These are phyloP conservation scores for Kodamaea ohmeri DNA, from an alignment of 1,139 yeast genomes.

Conservation along the genomic window DNA sequence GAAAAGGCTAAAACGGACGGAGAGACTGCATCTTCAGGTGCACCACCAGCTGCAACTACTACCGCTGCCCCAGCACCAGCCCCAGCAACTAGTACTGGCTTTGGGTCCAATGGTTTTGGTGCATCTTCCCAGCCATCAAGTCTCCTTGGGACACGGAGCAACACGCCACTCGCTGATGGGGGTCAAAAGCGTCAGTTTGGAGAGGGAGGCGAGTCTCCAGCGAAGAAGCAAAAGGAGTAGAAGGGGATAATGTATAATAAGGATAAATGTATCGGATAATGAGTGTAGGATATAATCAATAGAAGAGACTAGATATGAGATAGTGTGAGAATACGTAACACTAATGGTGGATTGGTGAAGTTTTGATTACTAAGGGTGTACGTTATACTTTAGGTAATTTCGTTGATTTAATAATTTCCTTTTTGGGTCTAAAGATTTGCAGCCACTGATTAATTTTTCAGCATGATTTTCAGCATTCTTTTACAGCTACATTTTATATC, in stretches of 20 bases:
- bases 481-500: no score
- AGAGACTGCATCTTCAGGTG: background rate
- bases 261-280: background rate
- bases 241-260: background rate
- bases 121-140: slow-evolving; percentile 7
- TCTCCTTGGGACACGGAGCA: slow-evolving; percentile 1
- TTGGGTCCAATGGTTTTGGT: background rate
- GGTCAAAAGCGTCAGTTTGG: slow-evolving; percentile 3
- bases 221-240: slow-evolving; percentile 5
- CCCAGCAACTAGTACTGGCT: slow-evolving; percentile 9
- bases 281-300: no score
- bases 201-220: background rate
- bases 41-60: background rate
- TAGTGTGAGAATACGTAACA: no score
- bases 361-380: no score
- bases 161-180: background rate
- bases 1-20: slow-evolving; percentile 17
- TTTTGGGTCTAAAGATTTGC: no score
- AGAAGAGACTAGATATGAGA: no score
- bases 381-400: no score
- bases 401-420: no score
- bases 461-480: no score
- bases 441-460: no score
- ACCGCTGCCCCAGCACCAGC: background rate
- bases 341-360: no score